Base-by-base conservation (phyloP, 176 grass and related monocot genomes). In the Oryza brachyantha region DNA sequence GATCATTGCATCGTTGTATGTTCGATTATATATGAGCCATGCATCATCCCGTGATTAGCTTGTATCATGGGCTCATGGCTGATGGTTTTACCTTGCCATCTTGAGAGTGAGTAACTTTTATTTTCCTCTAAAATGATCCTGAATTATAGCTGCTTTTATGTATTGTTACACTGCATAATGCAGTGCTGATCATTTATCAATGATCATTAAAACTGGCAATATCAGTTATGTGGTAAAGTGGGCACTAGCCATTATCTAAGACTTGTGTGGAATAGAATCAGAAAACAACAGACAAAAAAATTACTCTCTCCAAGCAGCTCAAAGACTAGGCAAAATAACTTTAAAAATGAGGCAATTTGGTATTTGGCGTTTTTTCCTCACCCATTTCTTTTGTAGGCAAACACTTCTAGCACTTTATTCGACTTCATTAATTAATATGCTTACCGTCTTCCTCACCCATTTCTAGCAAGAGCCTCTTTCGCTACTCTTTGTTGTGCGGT, bases 31-130 rank as follows among this genome's bases (percentile, higher is more conserved):
- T 4, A 17, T 68, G 36, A 68, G 36, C 35, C 16, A 39, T 65
- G 27, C n/a, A 57, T 57, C 75, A 7, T 38, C 57, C 25, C 27
- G 77, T 65, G 31, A 62, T 8, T 79, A 42, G 38, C 5, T 13
- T 37, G 74, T 68, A 37, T 21, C 26, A 70, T 87, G 76, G 69
- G 45, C 37, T 21, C 26, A 70, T 87, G 76, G 69, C 59, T 21
- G 42, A 70, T 87, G 76, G 69, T 26, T 31, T 63, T 13, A 71
- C 28, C 17, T 59, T 25, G 54, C 78, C 57, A 71, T 70, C 55
- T 1, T 22, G 40, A 87, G 55, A 87, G 55, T 46, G 32, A 8
- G 41, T 43, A n/a, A 7, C n/a, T 31, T 46, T 13, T 52, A 41
- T 66, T 22, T 5, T 28, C 46, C 5, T 52, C 19, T 21, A 24